A percentile compares a stretch with the other conserved stretches of the same genome.
These are phyloP conservation scores for Rhizopus arrhizus DNA, from an alignment of 371 early-diverging fungal species.

Conservation along the genomic window DNA sequence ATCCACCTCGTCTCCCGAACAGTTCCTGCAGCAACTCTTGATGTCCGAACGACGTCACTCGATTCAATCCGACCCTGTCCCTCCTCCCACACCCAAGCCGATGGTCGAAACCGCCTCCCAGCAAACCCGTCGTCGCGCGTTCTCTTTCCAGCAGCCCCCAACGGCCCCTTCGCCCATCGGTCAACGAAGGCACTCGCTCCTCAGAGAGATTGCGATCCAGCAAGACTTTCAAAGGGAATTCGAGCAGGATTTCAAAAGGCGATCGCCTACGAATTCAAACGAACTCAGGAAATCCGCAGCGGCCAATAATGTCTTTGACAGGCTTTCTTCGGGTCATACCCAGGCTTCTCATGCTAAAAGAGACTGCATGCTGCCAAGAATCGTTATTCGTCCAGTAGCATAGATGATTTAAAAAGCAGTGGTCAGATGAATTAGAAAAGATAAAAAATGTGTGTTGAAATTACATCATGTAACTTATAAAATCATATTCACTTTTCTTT, in stretches of 20 bases:
- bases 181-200: slow-evolving; percentile 19
- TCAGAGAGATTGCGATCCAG: slow-evolving; percentile 18
- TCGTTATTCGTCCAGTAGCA: slow-evolving; percentile 32
- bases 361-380: slow-evolving; percentile 1
- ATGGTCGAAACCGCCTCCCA: slow-evolving; percentile 7
- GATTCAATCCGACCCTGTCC: slow-evolving; percentile 32
- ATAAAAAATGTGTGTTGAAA: slow-evolving; percentile 1
- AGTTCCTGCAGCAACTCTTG: slow-evolving; percentile 42
- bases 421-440: slow-evolving; percentile 22
- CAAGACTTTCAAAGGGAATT: slow-evolving; percentile 5
- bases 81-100: slow-evolving; percentile 5
- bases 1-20: slow-evolving; percentile 50
- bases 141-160: slow-evolving; percentile 42
- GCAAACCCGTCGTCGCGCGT: slow-evolving; percentile 39
- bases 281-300: slow-evolving; percentile 25
- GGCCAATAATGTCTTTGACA: slow-evolving; percentile 42
- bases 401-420: slow-evolving; percentile 36
- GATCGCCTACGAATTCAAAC: slow-evolving; percentile 19
- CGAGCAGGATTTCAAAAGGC: slow-evolving; percentile 6
- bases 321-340: slow-evolving; percentile 44
- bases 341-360: slow-evolving; percentile 51
- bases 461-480: not conserved
- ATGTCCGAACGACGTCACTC: slow-evolving; percentile 34
- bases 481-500: too few species aligned
- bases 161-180: slow-evolving; percentile 24